Base-by-base conservation (phyloP, 2,329 filamentous ascomycete species). In the Plenodomus biglobosus region DNA sequence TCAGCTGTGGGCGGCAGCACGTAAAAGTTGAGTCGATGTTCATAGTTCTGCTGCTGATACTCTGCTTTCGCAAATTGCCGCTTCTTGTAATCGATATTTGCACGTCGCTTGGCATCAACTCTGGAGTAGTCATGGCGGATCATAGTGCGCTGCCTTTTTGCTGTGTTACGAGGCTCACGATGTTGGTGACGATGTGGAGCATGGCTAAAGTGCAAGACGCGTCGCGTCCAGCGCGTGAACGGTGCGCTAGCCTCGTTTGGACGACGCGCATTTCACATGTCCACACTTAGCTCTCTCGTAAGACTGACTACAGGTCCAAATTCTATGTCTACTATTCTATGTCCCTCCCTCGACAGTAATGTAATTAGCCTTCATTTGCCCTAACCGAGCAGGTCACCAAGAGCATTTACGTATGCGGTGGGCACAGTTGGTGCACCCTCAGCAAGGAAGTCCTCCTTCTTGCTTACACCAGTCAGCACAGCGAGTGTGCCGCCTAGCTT, bases 1-100 rank as follows among this genome's bases (percentile, higher is more conserved):
- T 99, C 94, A 40, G 88, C 88, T 0, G 91, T 96, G 0, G 94
- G 94, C 38, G 94, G 89, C 20, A 86, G 80, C 37, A 84, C 77
- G 76, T 99, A 99, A 74, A 96, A 92, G 78, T 95, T 99, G 65
- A 99, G 82, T 47, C 92, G 87, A 72, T 92, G 81, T 13, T 86
- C 84, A 70, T 97, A 99, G 37, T 87, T 80, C 47, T 86, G 81
- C 58, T 90, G 85, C 71, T 89, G 86, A 78, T 85, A 96, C 46
- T 81, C 78, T 16, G 90, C 83, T 17, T 84, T 80, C 48, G 87
- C 87, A 68, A 96, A 96, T 71, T 96, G 92, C 69, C 85, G 87
- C 75, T 91, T 95, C 65, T 90, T 88, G 67, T 88, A 78, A 70
- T 95, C 88, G 62, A 92, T 75, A 40, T 84, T 80, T 53, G 85